Evolutionary conservation across 176 grass and related monocot species (phyloP).

Genomic region (Themeda triandra): DNA sequence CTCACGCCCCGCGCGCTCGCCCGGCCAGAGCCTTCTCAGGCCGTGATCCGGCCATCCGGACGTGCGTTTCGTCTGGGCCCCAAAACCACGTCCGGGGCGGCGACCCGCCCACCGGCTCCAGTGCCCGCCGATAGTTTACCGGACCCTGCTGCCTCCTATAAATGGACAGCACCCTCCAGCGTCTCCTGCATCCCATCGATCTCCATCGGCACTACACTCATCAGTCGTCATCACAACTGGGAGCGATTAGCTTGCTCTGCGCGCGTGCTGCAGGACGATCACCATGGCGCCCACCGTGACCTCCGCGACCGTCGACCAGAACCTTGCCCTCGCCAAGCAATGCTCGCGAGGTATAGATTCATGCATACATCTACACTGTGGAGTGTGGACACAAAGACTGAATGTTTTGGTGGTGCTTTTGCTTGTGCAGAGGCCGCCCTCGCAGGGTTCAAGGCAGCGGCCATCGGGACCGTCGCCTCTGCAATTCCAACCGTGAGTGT

Average conservation of each 20-base stretch:
- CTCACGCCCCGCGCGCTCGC: neutral
- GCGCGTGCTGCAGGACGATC: neutral
- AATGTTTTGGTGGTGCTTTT: neutral
- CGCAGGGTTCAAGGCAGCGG: slow-evolving; percentile 64
- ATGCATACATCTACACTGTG: neutral
- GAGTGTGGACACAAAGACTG: neutral
- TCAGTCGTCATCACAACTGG: neutral
- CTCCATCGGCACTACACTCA: neutral
- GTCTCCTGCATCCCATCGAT: neutral
- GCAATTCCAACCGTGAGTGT: slow-evolving; percentile 59
- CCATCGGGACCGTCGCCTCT: slow-evolving; percentile 52
- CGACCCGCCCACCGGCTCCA: neutral
- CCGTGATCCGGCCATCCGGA: neutral
- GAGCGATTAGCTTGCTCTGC: neutral
- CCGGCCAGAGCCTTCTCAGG: neutral
- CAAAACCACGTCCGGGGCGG: neutral
- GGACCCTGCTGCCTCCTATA: neutral
- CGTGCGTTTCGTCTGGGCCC: neutral
- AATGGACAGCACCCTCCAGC: neutral
- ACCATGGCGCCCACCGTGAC: slow-evolving; percentile 38
- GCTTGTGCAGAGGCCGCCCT: slow-evolving; percentile 53
- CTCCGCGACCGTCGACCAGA: slow-evolving; percentile 56
- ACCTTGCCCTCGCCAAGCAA: slow-evolving; percentile 59
- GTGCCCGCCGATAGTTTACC: neutral
- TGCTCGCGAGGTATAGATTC: slow-evolving; percentile 54